These are phyloP conservation scores for Mycena alexandri DNA, from an alignment of 768 basidiomycete species.

Conservation along the genomic window DNA sequence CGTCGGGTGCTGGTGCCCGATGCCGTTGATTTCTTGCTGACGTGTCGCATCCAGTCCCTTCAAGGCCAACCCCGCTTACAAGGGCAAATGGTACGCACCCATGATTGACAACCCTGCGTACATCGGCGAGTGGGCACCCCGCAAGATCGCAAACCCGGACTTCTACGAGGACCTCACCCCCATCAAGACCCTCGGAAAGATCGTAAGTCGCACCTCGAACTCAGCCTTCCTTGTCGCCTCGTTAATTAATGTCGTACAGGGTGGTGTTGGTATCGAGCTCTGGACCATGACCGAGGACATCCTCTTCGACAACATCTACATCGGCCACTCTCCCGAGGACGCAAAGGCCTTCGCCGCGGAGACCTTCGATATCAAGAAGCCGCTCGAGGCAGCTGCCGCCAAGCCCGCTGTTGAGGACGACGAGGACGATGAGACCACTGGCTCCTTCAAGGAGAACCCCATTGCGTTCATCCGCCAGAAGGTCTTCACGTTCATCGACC, in stretches of 20 bases:
- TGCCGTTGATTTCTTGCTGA: slow-evolving; percentile 19
- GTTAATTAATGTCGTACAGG: slow-evolving; percentile 55
- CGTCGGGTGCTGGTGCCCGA: slow-evolving; percentile 32
- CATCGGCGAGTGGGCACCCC: slow-evolving; percentile 94
- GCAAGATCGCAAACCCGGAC: slow-evolving; percentile 90
- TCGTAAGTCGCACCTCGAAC: slow-evolving; percentile 63
- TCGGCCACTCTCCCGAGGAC: slow-evolving; percentile 90
- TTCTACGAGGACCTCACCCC: slow-evolving; percentile 92
- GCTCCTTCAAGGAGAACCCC: slow-evolving; percentile 79
- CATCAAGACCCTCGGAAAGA: slow-evolving; percentile 85
- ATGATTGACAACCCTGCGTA: slow-evolving; percentile 97
- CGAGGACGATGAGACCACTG: slow-evolving; percentile 58
- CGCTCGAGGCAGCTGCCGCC: slow-evolving; percentile 75
- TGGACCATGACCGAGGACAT: slow-evolving; percentile 99
- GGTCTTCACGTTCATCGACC: slow-evolving; percentile 83
- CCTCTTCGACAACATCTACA: slow-evolving; percentile 93
- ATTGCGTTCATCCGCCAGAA: slow-evolving; percentile 84
- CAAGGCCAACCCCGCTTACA: slow-evolving; percentile 95
- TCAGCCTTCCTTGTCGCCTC: background rate
- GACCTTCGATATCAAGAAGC: slow-evolving; percentile 93
- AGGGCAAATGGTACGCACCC: slow-evolving; percentile 98
- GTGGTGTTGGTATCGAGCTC: slow-evolving; percentile 96
- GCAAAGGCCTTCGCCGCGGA: slow-evolving; percentile 87
- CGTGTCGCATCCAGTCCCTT: slow-evolving; percentile 63
- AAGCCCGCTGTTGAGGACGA: slow-evolving; percentile 65